Conservation (phyloP, 345 rosid species). For the sweet orange (Citrus sinensis) region DVS_A1.0 CM039164.1:25995001-25995500, state of each 20-base stretch:
- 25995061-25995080: background rate
- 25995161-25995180: background rate
- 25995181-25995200: background rate
- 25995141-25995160: background rate
- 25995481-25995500: background rate
- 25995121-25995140: background rate
- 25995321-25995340: background rate
- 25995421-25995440: background rate
- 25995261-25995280: background rate
- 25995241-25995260: background rate
- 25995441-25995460: background rate
- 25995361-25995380: background rate
- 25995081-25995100: background rate
- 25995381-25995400: background rate
- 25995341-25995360: background rate
- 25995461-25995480: background rate
- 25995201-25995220: background rate
- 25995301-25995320: background rate
- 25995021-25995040: background rate
- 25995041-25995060: background rate
- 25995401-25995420: background rate
- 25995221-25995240: background rate
- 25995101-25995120: no score
- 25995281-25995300: background rate
- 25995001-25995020: background rate